Base-by-base conservation (phyloP, 768 basidiomycete genomes). In the Cyathus striatus region DNA sequence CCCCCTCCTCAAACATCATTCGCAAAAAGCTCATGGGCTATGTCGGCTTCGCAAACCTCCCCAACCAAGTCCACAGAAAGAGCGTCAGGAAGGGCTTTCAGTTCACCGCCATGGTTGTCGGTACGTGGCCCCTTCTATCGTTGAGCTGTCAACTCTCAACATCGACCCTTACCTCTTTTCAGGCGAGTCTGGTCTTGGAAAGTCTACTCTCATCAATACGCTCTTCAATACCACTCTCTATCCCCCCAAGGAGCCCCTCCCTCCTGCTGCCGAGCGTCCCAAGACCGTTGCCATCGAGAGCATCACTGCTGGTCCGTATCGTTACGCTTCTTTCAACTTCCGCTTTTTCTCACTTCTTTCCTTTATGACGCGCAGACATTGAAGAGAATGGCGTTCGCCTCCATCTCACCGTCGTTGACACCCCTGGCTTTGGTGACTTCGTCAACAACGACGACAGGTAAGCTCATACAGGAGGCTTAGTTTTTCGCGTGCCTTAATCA, bases 391-490 rank as follows among this genome's bases (percentile, higher is more conserved):
- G 94, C 46, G 96, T 98, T 32, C 81, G 94, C 53, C 81, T 98
- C 34, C 92, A 93, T 60, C 70, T 99, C 44, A 98, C 93, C n/a
- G 95, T 99, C 48, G 96, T 99, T 49, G 96, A 99, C 62, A 99
- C 94, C 22, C 96, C 64, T n/a, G n/a, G n/a, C n/a, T n/a, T n/a
- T n/a, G n/a, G n/a, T n/a, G n/a, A n/a, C n/a, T n/a, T n/a, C n/a
- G 94, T 98, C 60, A 97, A 99, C 75, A 99, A 99, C 63, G 91
- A 96, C 54, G 92, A 96, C 59, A 93, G 93, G 92, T 91, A 49
- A 51, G 68, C 50, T 50, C 53, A 38, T 41, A 39, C 45, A 38
- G 23, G n/a, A 39, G 38, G 37, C 18, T 27, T 26, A 38, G 35
- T 36, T 50, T 45, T 30, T 41, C 42, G 41, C 41, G 44, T 43